phyloP scores from a whole-genome alignment of 2,329 filamentous ascomycete genomes.

The Blastomyces gilchristii region DNA sequence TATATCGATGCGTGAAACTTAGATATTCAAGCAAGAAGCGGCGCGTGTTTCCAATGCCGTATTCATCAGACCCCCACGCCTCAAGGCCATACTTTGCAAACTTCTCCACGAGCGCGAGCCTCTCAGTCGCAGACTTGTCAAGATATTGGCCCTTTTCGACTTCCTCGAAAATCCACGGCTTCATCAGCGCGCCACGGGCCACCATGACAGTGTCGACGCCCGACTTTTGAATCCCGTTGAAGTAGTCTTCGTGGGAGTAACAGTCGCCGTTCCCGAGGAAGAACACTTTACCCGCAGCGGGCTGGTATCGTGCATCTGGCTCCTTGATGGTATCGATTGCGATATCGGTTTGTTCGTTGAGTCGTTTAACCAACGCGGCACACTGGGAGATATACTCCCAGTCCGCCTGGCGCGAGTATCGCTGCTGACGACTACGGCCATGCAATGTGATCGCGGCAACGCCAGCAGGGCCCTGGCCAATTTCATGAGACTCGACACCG shows the following conservation, averaged over 20 bases:
- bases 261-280: constrained; percentile 96
- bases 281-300: constrained; percentile 64
- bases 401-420: constrained; percentile 85
- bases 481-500: constrained; percentile 57
- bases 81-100: constrained; percentile 86
- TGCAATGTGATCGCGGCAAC: constrained; percentile 94
- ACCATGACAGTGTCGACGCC: constrained; percentile 93
- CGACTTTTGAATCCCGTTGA: constrained; percentile 61
- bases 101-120: constrained; percentile 74
- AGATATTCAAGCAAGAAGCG: constrained; percentile 93
- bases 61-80: constrained; percentile 90
- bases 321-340: constrained; percentile 68
- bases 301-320: constrained; percentile 61
- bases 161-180: constrained; percentile 98
- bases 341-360: constrained; percentile 58
- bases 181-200: constrained; percentile 88
- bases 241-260: constrained; percentile 86
- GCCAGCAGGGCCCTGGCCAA: constrained; percentile 61
- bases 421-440: constrained; percentile 83
- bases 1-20: constrained; percentile 84
- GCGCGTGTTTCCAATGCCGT: constrained; percentile 80
- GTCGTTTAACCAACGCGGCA: constrained; percentile 67
- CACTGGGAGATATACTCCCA: constrained; percentile 93
- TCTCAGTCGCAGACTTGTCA: constrained; percentile 84
- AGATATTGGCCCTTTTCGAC: constrained; percentile 86